These are phyloP conservation scores for Cadophora sp. DNA, from an alignment of 2,329 filamentous ascomycete genomes.

Conservation along the genomic window DNA sequence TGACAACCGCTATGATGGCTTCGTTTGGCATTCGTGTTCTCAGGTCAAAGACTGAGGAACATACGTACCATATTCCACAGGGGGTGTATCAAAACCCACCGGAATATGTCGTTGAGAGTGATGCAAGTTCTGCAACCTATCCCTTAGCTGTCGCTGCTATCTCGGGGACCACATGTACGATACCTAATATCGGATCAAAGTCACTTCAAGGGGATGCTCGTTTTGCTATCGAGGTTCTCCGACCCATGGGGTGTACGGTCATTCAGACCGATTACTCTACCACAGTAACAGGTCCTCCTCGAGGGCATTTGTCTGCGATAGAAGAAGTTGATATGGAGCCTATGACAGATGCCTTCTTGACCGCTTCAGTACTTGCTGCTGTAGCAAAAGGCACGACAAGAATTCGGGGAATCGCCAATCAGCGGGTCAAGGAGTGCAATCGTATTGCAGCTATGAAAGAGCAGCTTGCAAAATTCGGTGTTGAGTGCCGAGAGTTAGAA, in stretches of 20 bases:
- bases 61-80: constrained; percentile 93
- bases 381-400: constrained; percentile 83
- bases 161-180: constrained; percentile 91
- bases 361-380: constrained; percentile 89
- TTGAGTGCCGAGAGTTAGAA: constrained; percentile 84
- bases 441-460: constrained; percentile 95
- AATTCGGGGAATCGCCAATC: constrained; percentile 95
- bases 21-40: constrained; percentile 85
- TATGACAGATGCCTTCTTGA: constrained; percentile 98
- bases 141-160: constrained; percentile 94
- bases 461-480: constrained; percentile 91
- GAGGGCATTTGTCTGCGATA: constrained; percentile 76
- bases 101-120: constrained; percentile 92
- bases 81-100: constrained; percentile 82
- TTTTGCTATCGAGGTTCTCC: constrained; percentile 88
- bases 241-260: constrained; percentile 92
- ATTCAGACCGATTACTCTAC: constrained; percentile 85
- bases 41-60: constrained; percentile 76
- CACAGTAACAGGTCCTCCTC: constrained; percentile 86
- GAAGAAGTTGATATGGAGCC: constrained; percentile 95
- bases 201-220: constrained; percentile 95
- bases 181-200: constrained; percentile 92
- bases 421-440: constrained; percentile 98
- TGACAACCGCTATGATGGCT: constrained; percentile 98
- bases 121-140: constrained; percentile 97